These are phyloP conservation scores for Incumbomyces delicatus DNA, from an alignment of 2,329 filamentous ascomycete genomes.

Conservation along the genomic window DNA sequence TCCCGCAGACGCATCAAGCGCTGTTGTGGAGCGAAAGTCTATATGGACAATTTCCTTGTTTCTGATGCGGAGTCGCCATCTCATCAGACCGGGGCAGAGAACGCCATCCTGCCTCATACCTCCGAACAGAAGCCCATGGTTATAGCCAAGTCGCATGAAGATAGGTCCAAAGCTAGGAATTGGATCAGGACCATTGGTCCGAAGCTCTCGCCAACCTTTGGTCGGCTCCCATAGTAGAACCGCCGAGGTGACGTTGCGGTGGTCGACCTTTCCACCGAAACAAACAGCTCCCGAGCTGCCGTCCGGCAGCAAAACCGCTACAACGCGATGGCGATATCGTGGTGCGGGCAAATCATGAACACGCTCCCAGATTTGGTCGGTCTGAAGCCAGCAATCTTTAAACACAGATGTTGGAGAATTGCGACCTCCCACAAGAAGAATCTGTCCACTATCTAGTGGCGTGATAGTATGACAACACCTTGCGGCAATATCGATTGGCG, in stretches of 20 bases:
- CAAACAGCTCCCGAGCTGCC: conserved; percentile 42
- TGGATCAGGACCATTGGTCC: conserved; percentile 28
- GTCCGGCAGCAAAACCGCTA: conserved; percentile 33
- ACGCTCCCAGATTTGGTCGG: conserved; percentile 53
- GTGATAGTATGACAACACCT: conserved; percentile 72
- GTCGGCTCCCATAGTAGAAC: conserved; percentile 46
- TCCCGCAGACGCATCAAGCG: conserved; percentile 19
- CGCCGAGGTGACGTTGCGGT: conserved; percentile 39
- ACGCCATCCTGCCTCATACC: conserved; percentile 59
- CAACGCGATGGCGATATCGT: conserved; percentile 65
- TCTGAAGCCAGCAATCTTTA: conserved; percentile 66
- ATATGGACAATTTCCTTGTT: conserved; percentile 27
- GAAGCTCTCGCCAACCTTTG: conserved; percentile 42
- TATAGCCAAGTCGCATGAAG: conserved; percentile 32
- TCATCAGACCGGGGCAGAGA: conserved; percentile 53
- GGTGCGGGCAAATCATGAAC: conserved; percentile 57
- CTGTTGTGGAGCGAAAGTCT: conserved; percentile 15
- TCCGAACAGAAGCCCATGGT: conserved; percentile 57
- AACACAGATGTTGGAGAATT: conserved; percentile 62
- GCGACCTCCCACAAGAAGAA: conserved; percentile 66
- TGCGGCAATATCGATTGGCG: conserved; percentile 25
- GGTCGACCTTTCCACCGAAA: conserved; percentile 51
- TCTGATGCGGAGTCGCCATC: conserved; percentile 49
- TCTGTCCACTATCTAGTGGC: conserved; percentile 47
- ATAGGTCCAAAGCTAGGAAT: conserved; percentile 48